Conservation (phyloP, 164 flowering plant species). For the Kalanchoe fedtschenkoi region DNA sequence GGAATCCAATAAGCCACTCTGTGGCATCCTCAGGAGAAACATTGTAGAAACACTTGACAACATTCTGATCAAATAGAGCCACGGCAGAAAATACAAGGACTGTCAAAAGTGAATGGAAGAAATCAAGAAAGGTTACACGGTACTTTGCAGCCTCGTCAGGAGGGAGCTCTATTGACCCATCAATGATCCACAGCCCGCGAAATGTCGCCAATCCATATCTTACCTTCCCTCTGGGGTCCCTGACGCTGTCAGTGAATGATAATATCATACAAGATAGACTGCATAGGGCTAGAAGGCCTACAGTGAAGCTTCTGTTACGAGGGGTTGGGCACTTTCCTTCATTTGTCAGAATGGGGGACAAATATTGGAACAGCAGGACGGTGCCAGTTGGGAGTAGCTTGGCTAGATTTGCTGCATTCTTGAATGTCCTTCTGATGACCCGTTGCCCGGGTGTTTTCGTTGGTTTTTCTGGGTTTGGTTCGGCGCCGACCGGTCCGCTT, state of each 20-base stretch:
- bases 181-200: conserved; percentile 7
- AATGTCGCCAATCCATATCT: conserved; percentile 9
- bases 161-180: conserved; percentile 6
- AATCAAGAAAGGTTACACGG: conserved; percentile 7
- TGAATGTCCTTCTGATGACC: conserved; percentile 11
- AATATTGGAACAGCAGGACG: conserved; percentile 9
- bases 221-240: conserved; percentile 11
- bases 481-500: not conserved
- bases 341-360: conserved; percentile 10
- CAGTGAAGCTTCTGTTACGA: conserved; percentile 1
- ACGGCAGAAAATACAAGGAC: conserved; percentile 7
- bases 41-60: conserved; percentile 7
- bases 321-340: conserved; percentile 8
- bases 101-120: conserved; percentile 8
- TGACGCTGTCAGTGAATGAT: conserved; percentile 11
- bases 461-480: not conserved
- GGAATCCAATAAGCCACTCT: conserved; percentile 8
- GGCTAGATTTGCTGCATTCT: conserved; percentile 9
- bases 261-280: conserved; percentile 6
- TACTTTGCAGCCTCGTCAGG: conserved; percentile 3
- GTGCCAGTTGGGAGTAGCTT: conserved; percentile 13
- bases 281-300: conserved; percentile 3
- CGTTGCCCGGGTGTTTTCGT: conserved; percentile 9
- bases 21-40: conserved; percentile 6
- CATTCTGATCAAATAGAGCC: conserved; percentile 11